Evolutionary conservation across 345 rosid genomes (phyloP).

Genomic region (Aquilaria sinensis): DNA sequence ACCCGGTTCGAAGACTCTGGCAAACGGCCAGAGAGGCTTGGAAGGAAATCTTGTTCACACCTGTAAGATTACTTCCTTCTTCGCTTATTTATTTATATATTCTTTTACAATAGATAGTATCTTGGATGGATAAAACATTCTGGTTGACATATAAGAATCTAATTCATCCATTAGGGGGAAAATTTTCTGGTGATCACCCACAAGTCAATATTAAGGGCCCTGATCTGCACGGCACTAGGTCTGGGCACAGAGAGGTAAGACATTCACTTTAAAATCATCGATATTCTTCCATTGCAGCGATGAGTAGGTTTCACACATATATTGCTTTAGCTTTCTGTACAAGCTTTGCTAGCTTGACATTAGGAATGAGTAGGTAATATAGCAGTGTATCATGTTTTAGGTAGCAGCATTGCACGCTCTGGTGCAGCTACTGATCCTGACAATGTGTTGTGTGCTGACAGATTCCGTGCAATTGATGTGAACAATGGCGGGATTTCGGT

Average conservation of each 20-base stretch:
- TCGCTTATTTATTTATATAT: background rate
- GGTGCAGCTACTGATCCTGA: background rate
- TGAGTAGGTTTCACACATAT: background rate
- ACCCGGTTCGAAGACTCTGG: constrained; percentile 50
- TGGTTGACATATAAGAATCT: constrained; percentile 14
- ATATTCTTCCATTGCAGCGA: background rate
- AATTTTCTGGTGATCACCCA: constrained; percentile 50
- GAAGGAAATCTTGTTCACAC: constrained; percentile 49
- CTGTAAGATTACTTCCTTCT: constrained; percentile 25
- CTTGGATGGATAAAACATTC: constrained; percentile 1
- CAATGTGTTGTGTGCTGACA: constrained; percentile 15
- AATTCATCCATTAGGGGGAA: constrained; percentile 34
- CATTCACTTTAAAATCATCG: background rate
- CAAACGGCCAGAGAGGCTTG: constrained; percentile 60
- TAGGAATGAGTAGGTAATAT: background rate
- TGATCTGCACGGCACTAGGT: constrained; percentile 67
- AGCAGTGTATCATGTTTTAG: background rate
- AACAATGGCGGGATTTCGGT: constrained; percentile 54
- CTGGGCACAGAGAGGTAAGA: constrained; percentile 48
- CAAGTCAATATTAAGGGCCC: constrained; percentile 56
- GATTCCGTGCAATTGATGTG: constrained; percentile 53
- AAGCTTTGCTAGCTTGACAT: too few species aligned
- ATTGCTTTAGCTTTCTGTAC: background rate
- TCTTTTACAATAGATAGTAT: background rate
- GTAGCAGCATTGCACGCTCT: background rate